A percentile compares a stretch with the other conserved stretches of the same genome.
phyloP scores from a whole-genome alignment of 352 stramenopile genomes.

The Phytopythium vexans region DNA sequence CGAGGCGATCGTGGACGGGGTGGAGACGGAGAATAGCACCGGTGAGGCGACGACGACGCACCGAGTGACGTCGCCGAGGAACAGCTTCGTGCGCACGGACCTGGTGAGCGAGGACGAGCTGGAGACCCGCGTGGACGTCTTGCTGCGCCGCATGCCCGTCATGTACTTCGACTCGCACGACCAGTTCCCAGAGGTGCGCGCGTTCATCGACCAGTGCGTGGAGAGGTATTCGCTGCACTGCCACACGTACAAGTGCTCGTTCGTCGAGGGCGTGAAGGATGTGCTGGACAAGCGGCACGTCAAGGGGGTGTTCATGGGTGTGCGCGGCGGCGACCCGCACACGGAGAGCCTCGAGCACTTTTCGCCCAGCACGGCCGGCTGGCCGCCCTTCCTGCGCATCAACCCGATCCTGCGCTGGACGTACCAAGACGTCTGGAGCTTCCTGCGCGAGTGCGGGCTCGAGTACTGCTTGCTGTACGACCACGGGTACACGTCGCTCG shows the following conservation, averaged over 20 bases:
- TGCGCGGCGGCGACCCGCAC: conserved; percentile 92
- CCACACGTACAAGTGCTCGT: conserved; percentile 87
- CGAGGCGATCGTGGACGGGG: conserved; percentile 3
- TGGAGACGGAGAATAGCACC: conserved; percentile 18
- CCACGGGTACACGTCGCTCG: conserved; percentile 92
- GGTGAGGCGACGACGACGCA: neutral
- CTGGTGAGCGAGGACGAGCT: conserved; percentile 50
- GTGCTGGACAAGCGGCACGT: conserved; percentile 84
- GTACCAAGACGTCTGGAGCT: conserved; percentile 94
- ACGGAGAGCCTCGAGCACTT: conserved; percentile 85
- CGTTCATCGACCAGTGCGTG: conserved; percentile 82
- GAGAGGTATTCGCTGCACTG: conserved; percentile 53
- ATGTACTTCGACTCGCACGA: conserved; percentile 97
- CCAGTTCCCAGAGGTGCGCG: conserved; percentile 93
- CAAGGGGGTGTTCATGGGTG: conserved; percentile 90
- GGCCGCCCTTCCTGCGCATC: conserved; percentile 96
- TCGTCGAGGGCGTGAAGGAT: conserved; percentile 91
- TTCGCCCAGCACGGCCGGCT: conserved; percentile 81
- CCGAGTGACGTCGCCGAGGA: conserved; percentile 50
- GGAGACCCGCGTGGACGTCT: conserved; percentile 34
- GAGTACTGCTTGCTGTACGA: conserved; percentile 91
- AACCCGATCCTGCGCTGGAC: conserved; percentile 98
- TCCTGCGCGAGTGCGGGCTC: conserved; percentile 84
- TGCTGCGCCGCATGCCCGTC: conserved; percentile 64
- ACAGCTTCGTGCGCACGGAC: conserved; percentile 49